Evolutionary conservation across 2,329 filamentous ascomycete genomes (phyloP).

Genomic region (Pestalotiopsis sp.): DNA sequence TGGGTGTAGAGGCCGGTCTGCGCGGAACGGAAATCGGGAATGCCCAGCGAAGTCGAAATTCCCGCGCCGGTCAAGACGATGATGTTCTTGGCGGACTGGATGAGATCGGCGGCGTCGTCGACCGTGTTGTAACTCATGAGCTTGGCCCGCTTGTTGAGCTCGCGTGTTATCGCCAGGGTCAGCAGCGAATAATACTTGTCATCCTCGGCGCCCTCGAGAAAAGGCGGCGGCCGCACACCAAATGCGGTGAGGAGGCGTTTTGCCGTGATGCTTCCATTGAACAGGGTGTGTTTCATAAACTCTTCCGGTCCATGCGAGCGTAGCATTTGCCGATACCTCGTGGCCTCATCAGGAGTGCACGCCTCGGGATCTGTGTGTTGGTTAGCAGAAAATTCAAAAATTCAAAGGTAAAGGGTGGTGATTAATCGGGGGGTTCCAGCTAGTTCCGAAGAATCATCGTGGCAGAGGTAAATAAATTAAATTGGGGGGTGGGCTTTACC

Average conservation of each 20-base stretch:
- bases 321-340: constrained; percentile 69
- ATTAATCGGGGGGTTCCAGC: too few species aligned
- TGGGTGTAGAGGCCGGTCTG: constrained; percentile 90
- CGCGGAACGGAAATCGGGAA: constrained; percentile 95
- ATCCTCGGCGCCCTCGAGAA: constrained; percentile 74
- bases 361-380: constrained; percentile 26
- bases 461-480: too few species aligned
- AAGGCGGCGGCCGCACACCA: constrained; percentile 72
- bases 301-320: constrained; percentile 76
- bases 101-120: constrained; percentile 80
- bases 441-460: too few species aligned
- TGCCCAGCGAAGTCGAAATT: constrained; percentile 94
- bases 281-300: constrained; percentile 75
- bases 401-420: too few species aligned
- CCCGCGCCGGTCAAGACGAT: constrained; percentile 94
- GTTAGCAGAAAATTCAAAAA: too few species aligned
- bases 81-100: constrained; percentile 78
- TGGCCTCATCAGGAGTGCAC: constrained; percentile 63
- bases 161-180: constrained; percentile 75
- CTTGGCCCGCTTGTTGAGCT: constrained; percentile 81
- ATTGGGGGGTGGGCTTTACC: constrained; percentile 19
- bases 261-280: constrained; percentile 69
- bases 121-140: constrained; percentile 80
- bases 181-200: constrained; percentile 76
- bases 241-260: constrained; percentile 89